Conservation (phyloP, 2,329 filamentous ascomycete genomes). For the Endothia cerciana region DNA sequence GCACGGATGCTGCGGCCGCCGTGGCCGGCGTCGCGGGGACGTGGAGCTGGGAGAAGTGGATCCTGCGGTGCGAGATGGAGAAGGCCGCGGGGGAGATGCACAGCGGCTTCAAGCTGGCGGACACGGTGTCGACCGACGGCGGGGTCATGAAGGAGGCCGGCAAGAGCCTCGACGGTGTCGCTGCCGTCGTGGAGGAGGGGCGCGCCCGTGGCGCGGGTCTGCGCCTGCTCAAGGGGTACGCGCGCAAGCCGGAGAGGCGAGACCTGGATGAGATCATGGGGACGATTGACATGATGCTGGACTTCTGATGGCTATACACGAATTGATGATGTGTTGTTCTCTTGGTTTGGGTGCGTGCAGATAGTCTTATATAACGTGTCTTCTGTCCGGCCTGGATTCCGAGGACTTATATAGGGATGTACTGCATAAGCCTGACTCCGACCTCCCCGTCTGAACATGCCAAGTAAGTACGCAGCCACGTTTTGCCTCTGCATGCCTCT, state of each 20-base stretch:
- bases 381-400: neutral
- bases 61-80: constrained; percentile 85
- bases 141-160: constrained; percentile 59
- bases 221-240: constrained; percentile 65
- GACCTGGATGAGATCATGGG: constrained; percentile 27
- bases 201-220: constrained; percentile 61
- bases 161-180: constrained; percentile 63
- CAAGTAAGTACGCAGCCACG: no score
- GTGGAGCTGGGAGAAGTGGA: constrained; percentile 96
- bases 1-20: constrained; percentile 71
- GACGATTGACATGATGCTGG: constrained; percentile 24
- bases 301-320: constrained; percentile 14
- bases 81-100: constrained; percentile 68
- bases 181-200: constrained; percentile 67
- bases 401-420: constrained; percentile 5
- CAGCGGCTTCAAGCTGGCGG: constrained; percentile 46
- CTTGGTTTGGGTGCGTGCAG: constrained; percentile 3
- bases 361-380: neutral
- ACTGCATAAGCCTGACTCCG: constrained; percentile 2
- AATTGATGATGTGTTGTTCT: neutral
- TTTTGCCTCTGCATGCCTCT: no score
- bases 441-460: no score
- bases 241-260: constrained; percentile 57
- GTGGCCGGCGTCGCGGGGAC: constrained; percentile 82
- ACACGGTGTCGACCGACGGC: constrained; percentile 53